These are phyloP conservation scores for Craspedostauros australis DNA, from an alignment of 108 stramenopile species.

Conservation along the genomic window DNA sequence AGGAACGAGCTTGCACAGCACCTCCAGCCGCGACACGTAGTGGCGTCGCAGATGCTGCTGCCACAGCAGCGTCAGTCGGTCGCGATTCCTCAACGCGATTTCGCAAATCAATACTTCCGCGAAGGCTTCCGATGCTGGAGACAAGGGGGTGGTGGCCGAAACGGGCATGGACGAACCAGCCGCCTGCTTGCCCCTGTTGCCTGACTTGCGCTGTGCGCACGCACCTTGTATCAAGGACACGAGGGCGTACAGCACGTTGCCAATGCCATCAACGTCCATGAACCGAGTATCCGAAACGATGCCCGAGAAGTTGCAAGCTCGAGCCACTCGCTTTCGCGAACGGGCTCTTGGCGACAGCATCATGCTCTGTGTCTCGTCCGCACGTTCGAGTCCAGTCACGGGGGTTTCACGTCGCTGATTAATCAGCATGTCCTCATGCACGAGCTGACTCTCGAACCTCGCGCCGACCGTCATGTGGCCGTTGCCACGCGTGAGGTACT, in stretches of 20 bases:
- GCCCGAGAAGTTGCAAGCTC: constrained; percentile 50
- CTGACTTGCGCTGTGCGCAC: background rate
- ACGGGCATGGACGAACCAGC: background rate
- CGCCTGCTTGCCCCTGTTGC: background rate
- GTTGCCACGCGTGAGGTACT: constrained; percentile 13
- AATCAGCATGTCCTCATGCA: constrained; percentile 49
- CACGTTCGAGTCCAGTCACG: constrained; percentile 74
- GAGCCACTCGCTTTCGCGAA: constrained; percentile 60
- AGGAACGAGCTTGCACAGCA: constrained; percentile 6
- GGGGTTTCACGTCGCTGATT: constrained; percentile 42
- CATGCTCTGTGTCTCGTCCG: constrained; percentile 41
- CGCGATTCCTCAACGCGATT: constrained; percentile 71
- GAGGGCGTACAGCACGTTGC: constrained; percentile 47
- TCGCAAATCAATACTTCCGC: constrained; percentile 82
- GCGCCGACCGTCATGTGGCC: constrained; percentile 35
- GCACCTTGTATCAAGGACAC: constrained; percentile 37
- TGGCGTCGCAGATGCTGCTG: constrained; percentile 46
- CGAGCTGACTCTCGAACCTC: constrained; percentile 63
- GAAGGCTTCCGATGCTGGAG: constrained; percentile 81
- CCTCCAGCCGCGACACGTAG: constrained; percentile 45
- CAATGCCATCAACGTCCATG: constrained; percentile 51
- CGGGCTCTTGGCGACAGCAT: constrained; percentile 48
- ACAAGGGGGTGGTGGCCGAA: constrained; percentile 28
- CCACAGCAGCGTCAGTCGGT: constrained; percentile 68
- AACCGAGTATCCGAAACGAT: constrained; percentile 72